A percentile compares a stretch with the other conserved stretches of the same genome.
These are phyloP conservation scores for Pyricularia sp. DNA, from an alignment of 2,329 filamentous ascomycete species.

Conservation along the genomic window DNA sequence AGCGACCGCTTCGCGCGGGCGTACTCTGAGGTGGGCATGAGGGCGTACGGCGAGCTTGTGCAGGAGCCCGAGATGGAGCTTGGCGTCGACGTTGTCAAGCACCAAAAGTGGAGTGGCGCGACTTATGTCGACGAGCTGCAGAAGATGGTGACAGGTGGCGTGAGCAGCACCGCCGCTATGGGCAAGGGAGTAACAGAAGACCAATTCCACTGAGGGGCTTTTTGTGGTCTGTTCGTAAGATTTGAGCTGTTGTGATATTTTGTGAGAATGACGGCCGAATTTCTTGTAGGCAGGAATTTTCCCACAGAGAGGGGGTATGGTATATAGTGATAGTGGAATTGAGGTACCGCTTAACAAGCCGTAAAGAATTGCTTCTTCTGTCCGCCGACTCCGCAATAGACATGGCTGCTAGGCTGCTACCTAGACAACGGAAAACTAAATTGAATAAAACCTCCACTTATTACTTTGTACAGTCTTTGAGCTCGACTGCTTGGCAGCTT, in stretches of 20 bases:
- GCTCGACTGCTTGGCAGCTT: neutral
- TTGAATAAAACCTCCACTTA: no score
- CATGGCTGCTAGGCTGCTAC: no score
- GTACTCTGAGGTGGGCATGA: conserved; percentile 78
- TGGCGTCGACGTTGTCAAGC: conserved; percentile 89
- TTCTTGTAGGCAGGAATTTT: neutral
- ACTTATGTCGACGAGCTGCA: conserved; percentile 90
- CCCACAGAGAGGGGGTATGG: neutral
- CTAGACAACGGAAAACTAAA: no score
- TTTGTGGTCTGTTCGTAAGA: neutral
- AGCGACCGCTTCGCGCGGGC: conserved; percentile 79
- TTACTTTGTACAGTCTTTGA: no score
- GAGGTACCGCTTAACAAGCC: neutral
- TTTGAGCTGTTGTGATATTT: neutral
- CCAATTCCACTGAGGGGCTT: conserved; percentile 60
- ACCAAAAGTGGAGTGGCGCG: conserved; percentile 98
- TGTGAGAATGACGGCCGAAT: neutral
- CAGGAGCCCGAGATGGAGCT: conserved; percentile 95
- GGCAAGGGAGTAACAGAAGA: conserved; percentile 96
- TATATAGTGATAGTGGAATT: neutral
- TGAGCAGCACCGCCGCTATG: conserved; percentile 91
- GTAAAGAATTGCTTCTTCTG: neutral
- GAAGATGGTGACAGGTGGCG: conserved; percentile 94
- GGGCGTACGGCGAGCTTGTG: conserved; percentile 91
- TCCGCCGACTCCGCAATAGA: no score